Conservation (phyloP, 306 rosid species). For the Echinosophora koreensis region DNA sequence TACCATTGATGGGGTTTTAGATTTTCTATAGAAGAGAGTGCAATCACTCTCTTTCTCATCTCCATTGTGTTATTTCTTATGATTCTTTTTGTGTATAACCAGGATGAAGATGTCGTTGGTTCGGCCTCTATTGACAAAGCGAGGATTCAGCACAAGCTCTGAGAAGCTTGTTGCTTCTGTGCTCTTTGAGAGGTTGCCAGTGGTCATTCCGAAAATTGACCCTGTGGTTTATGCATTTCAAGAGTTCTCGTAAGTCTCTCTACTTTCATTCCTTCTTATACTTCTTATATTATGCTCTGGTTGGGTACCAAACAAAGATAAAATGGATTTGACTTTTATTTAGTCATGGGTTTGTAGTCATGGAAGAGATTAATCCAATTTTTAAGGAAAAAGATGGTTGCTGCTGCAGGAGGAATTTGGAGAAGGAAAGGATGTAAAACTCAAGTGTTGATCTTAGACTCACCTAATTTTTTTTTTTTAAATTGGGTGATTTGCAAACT, state of each 20-base stretch:
- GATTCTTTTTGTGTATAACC: no score
- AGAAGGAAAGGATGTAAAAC: neutral
- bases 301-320: no score
- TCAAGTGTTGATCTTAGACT: conserved; percentile 9
- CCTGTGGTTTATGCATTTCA: conserved; percentile 91
- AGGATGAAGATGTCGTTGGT: conserved; percentile 74
- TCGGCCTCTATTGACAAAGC: conserved; percentile 55
- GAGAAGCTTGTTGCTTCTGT: conserved; percentile 85
- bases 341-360: no score
- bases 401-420: neutral
- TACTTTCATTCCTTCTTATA: neutral
- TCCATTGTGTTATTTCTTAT: no score
- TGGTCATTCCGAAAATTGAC: conserved; percentile 88
- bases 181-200: conserved; percentile 92
- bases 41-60: no score
- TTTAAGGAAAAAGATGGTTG: neutral
- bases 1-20: no score
- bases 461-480: neutral
- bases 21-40: no score
- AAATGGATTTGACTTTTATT: no score
- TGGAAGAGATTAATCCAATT: no score
- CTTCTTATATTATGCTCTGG: no score
- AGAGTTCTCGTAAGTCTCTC: conserved; percentile 75
- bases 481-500: conserved; percentile 18
- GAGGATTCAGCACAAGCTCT: conserved; percentile 68